Evolutionary conservation across 306 rosid species (phyloP).

Genomic region (Lathyrus sativus): DNA sequence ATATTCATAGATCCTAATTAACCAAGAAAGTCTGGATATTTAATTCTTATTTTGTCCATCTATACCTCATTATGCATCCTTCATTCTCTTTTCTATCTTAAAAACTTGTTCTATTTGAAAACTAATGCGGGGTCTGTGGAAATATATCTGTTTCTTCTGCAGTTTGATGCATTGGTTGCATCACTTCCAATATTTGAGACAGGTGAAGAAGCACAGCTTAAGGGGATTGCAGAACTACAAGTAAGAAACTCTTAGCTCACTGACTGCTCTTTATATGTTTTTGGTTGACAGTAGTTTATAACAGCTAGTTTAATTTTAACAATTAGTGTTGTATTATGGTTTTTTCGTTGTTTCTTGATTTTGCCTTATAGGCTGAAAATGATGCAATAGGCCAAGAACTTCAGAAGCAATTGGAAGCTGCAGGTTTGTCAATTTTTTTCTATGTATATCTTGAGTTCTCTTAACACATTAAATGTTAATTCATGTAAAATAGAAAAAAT

Average conservation of each 20-base stretch:
- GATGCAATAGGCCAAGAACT: constrained; percentile 83
- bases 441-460: constrained; percentile 27
- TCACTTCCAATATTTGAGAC: constrained; percentile 77
- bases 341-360: constrained; percentile 18
- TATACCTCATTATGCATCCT: background rate
- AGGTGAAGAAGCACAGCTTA: constrained; percentile 80
- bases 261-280: background rate
- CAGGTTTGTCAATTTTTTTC: constrained; percentile 51
- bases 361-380: constrained; percentile 71
- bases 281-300: constrained; percentile 13
- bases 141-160: constrained; percentile 29
- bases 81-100: background rate
- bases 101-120: background rate
- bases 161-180: constrained; percentile 87
- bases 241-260: constrained; percentile 42
- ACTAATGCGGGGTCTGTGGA: constrained; percentile 25
- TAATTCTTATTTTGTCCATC: background rate
- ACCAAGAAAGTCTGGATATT: background rate
- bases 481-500: background rate
- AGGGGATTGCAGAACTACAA: constrained; percentile 82
- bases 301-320: background rate
- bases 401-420: constrained; percentile 90
- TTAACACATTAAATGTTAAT: constrained; percentile 2
- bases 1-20: background rate
- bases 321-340: background rate